A percentile compares a stretch with the other conserved stretches of the same genome.
These are phyloP conservation scores for Dothistroma pini DNA, from an alignment of 2,329 filamentous ascomycete species.

Conservation along the genomic window DNA sequence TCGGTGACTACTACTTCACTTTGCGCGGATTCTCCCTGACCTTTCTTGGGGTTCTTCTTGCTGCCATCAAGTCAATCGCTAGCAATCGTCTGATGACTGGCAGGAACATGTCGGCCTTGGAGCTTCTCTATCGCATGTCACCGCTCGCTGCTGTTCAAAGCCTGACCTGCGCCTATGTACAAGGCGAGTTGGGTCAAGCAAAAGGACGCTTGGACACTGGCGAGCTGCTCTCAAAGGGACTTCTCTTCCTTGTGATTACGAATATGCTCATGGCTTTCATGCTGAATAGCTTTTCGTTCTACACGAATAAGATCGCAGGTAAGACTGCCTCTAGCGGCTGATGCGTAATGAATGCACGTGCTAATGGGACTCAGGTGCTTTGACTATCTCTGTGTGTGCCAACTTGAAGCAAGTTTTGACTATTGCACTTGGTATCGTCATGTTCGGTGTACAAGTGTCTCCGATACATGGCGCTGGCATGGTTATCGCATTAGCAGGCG, in stretches of 20 bases:
- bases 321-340: too few relatives aligned
- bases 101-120: conserved; percentile 55
- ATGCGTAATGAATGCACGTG: too few relatives aligned
- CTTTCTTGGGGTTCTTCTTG: conserved; percentile 37
- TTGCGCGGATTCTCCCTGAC: conserved; percentile 44
- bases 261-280: conserved; percentile 34
- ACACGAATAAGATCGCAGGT: conserved; percentile 36
- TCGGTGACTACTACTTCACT: conserved; percentile 61
- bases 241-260: neutral
- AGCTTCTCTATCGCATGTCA: conserved; percentile 60
- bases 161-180: conserved; percentile 49
- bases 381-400: conserved; percentile 34
- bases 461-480: conserved; percentile 51
- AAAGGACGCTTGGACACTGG: conserved; percentile 1
- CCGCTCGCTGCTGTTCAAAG: conserved; percentile 58
- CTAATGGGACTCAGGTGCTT: conserved; percentile 12
- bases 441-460: conserved; percentile 32
- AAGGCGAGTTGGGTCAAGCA: conserved; percentile 34
- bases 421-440: conserved; percentile 33
- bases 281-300: conserved; percentile 36
- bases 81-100: conserved; percentile 64
- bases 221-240: neutral
- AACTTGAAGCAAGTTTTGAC: conserved; percentile 37
- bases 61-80: conserved; percentile 55
- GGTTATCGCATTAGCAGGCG: conserved; percentile 52